These are phyloP conservation scores for Termitomyces sp. DNA, from an alignment of 768 basidiomycete genomes.

Conservation along the genomic window DNA sequence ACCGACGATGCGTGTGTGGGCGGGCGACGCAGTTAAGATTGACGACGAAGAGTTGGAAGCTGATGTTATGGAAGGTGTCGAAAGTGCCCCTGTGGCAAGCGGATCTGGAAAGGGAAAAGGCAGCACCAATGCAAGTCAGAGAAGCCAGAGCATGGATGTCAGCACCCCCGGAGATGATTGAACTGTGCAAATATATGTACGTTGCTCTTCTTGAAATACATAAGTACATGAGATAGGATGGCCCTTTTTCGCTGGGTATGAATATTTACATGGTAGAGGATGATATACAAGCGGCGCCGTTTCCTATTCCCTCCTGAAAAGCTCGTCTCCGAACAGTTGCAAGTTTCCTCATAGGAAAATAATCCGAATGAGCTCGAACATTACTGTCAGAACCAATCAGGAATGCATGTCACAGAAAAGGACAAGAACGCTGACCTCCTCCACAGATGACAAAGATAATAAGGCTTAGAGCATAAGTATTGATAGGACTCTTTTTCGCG, in stretches of 20 bases:
- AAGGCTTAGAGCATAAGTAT: conserved; percentile 67
- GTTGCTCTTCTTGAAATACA: conserved; percentile 4
- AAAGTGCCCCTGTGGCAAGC: conserved; percentile 29
- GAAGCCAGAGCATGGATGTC: conserved; percentile 59
- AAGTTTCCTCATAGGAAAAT: conserved; percentile 51
- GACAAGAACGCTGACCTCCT: conserved; percentile 51
- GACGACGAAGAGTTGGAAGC: conserved; percentile 82
- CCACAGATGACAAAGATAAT: conserved; percentile 75
- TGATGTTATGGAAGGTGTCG: conserved; percentile 74
- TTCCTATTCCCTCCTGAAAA: not conserved
- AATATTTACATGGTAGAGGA: conserved; percentile 10
- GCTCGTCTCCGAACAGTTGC: not conserved
- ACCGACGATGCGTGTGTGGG: conserved; percentile 91
- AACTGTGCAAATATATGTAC: conserved; percentile 16
- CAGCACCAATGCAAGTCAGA: conserved; percentile 34
- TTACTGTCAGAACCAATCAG: conserved; percentile 35
- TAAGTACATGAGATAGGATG: not conserved
- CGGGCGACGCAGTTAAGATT: conserved; percentile 81
- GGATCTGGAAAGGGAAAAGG: conserved; percentile 27
- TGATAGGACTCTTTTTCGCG: conserved; percentile 70
- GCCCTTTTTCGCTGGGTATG: conserved; percentile 5
- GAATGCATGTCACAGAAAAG: not conserved
- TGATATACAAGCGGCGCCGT: conserved; percentile 12
- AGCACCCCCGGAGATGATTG: conserved; percentile 53
- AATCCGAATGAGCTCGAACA: conserved; percentile 67